Conservation (phyloP, 768 basidiomycete genomes). For the Boletales sp. region DNA sequence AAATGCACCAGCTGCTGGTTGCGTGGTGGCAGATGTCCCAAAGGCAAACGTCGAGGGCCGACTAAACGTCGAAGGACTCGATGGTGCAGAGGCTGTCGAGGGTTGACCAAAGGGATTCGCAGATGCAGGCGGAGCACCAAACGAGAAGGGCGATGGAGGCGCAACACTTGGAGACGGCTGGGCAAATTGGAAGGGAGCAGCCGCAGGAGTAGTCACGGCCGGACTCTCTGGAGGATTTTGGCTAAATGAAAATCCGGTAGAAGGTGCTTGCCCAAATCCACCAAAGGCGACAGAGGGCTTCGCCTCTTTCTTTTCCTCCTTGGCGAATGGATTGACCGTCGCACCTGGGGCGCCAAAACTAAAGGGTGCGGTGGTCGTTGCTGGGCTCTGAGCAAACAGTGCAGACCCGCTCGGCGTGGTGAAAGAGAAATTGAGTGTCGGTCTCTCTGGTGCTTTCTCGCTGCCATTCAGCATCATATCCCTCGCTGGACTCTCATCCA, state of each 20-base stretch:
- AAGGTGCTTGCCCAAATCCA: conserved; percentile 44
- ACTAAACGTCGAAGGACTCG: conserved; percentile 56
- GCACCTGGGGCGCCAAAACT: conserved; percentile 29
- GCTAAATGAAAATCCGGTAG: conserved; percentile 46
- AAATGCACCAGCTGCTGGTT: conserved; percentile 36
- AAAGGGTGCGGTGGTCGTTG: conserved; percentile 32
- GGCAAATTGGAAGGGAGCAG: conserved; percentile 49
- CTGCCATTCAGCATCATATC: conserved; percentile 47
- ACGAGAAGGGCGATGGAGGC: conserved; percentile 41
- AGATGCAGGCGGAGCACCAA: conserved; percentile 38
- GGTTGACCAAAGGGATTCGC: conserved; percentile 42
- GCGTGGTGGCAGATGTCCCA: conserved; percentile 37
- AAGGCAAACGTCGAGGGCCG: conserved; percentile 47
- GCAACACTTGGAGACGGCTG: conserved; percentile 35
- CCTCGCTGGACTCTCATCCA: conserved; percentile 80
- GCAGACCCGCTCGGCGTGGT: conserved; percentile 33
- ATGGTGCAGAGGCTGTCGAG: conserved; percentile 45
- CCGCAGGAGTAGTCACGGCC: conserved; percentile 33
- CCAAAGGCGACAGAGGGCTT: conserved; percentile 40
- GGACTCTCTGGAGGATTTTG: conserved; percentile 40
- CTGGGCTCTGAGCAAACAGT: conserved; percentile 33
- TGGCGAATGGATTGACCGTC: conserved; percentile 46
- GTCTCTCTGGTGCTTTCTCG: conserved; percentile 35
- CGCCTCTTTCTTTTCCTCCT: conserved; percentile 45
- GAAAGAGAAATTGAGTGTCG: conserved; percentile 50